These are phyloP conservation scores for Acanthamoeba royreba DNA, from an alignment of 208 protist species.

Conservation along the genomic window DNA sequence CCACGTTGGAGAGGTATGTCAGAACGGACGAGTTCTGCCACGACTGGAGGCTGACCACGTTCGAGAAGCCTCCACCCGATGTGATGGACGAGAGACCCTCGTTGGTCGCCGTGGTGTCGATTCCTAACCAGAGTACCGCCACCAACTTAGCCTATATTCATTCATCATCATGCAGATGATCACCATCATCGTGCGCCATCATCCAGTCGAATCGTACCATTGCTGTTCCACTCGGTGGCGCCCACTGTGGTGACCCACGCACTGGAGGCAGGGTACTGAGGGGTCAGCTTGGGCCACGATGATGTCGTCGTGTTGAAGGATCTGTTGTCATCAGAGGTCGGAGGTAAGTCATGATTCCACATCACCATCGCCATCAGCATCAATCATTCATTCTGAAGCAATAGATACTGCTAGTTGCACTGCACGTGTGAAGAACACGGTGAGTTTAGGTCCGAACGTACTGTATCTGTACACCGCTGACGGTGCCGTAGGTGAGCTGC, in stretches of 20 bases:
- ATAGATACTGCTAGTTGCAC: too few species aligned
- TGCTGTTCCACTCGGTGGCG: not conserved
- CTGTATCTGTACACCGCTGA: not conserved
- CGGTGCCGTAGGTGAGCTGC: not conserved
- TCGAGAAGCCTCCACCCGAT: constrained; percentile 54
- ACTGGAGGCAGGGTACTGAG: not conserved
- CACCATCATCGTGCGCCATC: not conserved
- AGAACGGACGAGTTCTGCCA: constrained; percentile 25
- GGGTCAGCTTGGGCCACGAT: not conserved
- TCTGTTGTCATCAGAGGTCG: not conserved
- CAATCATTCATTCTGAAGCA: too few species aligned
- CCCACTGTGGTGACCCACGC: not conserved
- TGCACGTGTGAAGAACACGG: not conserved
- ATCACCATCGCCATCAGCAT: too few species aligned
- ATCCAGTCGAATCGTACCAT: not conserved
- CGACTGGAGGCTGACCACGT: not conserved
- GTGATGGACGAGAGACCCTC: not conserved
- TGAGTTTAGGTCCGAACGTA: not conserved
- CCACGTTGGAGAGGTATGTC: not conserved
- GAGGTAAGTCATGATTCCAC: too few species aligned
- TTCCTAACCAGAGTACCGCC: not conserved
- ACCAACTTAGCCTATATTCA: too few species aligned
- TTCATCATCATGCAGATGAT: not conserved
- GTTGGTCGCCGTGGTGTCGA: not conserved
- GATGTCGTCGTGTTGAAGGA: not conserved